Percentiles rank a stretch among this genome's conserved stretches.
Conservation (phyloP, 2,329 filamentous ascomycete genomes). For the Magnaporthales sp. region DNA sequence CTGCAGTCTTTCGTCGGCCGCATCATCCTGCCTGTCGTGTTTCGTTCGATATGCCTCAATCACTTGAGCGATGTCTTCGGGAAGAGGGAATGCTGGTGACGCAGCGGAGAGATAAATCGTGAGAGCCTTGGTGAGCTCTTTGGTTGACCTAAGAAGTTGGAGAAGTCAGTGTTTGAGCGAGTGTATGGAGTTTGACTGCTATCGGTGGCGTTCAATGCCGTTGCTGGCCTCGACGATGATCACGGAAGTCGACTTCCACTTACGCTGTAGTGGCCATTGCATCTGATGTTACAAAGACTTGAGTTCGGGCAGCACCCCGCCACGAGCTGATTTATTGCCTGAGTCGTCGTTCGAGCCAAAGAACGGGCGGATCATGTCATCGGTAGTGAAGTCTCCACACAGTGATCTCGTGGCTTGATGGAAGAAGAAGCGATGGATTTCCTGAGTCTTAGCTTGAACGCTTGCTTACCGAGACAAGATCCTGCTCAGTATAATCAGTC, state of each 20-base stretch:
- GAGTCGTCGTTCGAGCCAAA: conserved; percentile 3
- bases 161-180: not conserved
- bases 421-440: not conserved
- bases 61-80: conserved; percentile 51
- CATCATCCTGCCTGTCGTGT: conserved; percentile 59
- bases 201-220: not conserved
- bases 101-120: conserved; percentile 33
- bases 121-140: conserved; percentile 52
- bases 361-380: not conserved
- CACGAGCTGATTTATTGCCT: conserved; percentile 1
- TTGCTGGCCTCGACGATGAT: not conserved
- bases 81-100: conserved; percentile 50
- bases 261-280: conserved; percentile 5
- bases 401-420: not conserved
- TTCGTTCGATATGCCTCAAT: conserved; percentile 62
- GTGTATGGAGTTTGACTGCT: not conserved
- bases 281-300: not conserved
- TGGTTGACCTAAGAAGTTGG: conserved; percentile 38
- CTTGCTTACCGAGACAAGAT: not conserved
- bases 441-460: not conserved
- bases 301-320: not conserved
- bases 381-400: not conserved
- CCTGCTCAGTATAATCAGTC: not conserved
- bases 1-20: conserved; percentile 60
- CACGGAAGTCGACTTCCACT: not conserved